Percentiles rank a stretch among this genome's conserved stretches.
phyloP scores from a whole-genome alignment of 192 early-diverging fungal species.

The Mortierella claussenii region DNA sequence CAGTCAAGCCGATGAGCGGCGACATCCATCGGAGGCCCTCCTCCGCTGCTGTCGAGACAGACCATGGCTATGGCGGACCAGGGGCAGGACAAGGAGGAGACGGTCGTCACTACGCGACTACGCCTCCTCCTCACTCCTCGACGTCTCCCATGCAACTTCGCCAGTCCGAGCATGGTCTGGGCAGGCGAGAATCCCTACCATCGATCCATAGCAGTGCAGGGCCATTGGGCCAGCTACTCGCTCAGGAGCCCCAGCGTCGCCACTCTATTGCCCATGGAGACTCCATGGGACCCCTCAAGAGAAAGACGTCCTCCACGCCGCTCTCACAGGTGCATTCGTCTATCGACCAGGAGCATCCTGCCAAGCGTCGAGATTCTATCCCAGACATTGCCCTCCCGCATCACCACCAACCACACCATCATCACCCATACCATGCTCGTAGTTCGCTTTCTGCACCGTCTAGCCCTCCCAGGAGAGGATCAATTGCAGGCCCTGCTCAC shows the following conservation, averaged over 20 bases:
- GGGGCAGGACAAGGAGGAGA: neutral
- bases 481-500: conserved; percentile 17
- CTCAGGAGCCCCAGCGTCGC: conserved; percentile 48
- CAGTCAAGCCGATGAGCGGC: neutral
- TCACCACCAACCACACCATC: conserved; percentile 6
- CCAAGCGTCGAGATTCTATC: conserved; percentile 50
- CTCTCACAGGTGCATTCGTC: conserved; percentile 49
- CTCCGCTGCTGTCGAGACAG: conserved; percentile 6
- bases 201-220: conserved; percentile 52
- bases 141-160: conserved; percentile 53
- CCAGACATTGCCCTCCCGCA: conserved; percentile 28
- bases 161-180: conserved; percentile 41
- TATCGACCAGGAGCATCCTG: conserved; percentile 22
- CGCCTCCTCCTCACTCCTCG: conserved; percentile 35
- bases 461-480: conserved; percentile 34
- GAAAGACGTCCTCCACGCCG: conserved; percentile 48
- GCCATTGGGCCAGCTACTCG: conserved; percentile 44
- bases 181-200: conserved; percentile 43
- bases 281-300: conserved; percentile 30
- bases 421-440: conserved; percentile 31
- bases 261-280: conserved; percentile 51
- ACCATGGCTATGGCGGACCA: neutral
- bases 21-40: conserved; percentile 25
- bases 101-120: conserved; percentile 15
- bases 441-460: conserved; percentile 43